Evolutionary conservation across 2,329 filamentous ascomycete genomes (phyloP).

Genomic region (Colletotrichum sublineola): DNA sequence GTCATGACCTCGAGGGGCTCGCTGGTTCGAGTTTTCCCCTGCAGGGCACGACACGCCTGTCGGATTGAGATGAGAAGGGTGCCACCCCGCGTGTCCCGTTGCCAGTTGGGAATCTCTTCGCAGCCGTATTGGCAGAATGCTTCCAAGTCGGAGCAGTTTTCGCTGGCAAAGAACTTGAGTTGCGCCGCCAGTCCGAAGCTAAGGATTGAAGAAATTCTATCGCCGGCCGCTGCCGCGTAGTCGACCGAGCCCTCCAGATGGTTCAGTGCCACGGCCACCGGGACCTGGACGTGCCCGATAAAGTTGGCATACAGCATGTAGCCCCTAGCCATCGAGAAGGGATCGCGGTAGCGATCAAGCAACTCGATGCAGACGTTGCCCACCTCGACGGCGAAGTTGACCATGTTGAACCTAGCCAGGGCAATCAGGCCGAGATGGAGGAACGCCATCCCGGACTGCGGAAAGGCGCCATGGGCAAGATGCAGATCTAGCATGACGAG

Average conservation of each 20-base stretch:
- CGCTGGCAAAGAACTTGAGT: constrained; percentile 77
- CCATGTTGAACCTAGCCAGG: constrained; percentile 78
- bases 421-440: constrained; percentile 77
- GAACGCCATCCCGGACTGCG: constrained; percentile 78
- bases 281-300: constrained; percentile 76
- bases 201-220: constrained; percentile 78
- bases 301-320: constrained; percentile 78
- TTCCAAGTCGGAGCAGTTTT: constrained; percentile 78
- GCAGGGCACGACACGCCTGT: constrained; percentile 77
- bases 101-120: constrained; percentile 80
- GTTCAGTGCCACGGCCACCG: constrained; percentile 69
- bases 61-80: constrained; percentile 75
- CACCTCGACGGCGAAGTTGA: constrained; percentile 75
- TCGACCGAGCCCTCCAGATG: constrained; percentile 77
- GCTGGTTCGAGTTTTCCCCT: constrained; percentile 75
- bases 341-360: constrained; percentile 72
- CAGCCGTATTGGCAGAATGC: constrained; percentile 78
- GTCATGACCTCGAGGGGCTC: constrained; percentile 71
- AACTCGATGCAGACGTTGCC: constrained; percentile 74
- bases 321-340: constrained; percentile 76
- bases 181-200: constrained; percentile 77
- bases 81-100: constrained; percentile 78
- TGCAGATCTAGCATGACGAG: constrained; percentile 77
- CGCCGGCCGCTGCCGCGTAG: constrained; percentile 74
- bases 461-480: constrained; percentile 73